Conservation (phyloP, 495 filamentous ascomycete genomes). For the Daldinia childiae region DNA sequence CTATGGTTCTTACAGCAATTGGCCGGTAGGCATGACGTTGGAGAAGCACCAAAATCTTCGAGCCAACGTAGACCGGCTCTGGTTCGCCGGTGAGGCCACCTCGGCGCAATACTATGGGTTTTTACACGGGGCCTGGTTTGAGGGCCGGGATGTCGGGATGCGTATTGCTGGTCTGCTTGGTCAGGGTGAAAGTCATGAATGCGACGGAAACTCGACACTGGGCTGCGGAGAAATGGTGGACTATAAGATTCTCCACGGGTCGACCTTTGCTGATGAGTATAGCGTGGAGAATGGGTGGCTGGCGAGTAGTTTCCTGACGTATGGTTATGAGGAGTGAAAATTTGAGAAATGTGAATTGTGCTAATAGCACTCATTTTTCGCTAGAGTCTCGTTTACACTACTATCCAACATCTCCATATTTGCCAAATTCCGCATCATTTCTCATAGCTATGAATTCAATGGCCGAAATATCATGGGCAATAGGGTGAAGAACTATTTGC, state of each 20-base stretch:
- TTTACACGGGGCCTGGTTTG: conserved; percentile 69
- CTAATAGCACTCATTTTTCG: neutral
- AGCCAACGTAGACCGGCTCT: conserved; percentile 71
- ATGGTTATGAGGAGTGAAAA: conserved; percentile 37
- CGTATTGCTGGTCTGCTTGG: conserved; percentile 59
- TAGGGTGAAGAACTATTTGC: conserved; percentile 16
- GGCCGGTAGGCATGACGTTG: conserved; percentile 71
- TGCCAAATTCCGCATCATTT: neutral
- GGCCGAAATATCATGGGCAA: neutral
- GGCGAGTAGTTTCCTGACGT: conserved; percentile 46
- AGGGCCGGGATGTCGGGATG: conserved; percentile 65
- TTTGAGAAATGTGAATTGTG: neutral
- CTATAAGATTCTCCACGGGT: conserved; percentile 45
- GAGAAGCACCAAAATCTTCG: conserved; percentile 78
- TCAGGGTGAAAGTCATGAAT: conserved; percentile 29
- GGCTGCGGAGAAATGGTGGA: conserved; percentile 39
- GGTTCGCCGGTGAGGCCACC: conserved; percentile 78
- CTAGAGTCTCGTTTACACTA: neutral
- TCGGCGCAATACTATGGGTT: conserved; percentile 77
- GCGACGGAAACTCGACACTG: conserved; percentile 42
- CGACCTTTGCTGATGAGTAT: conserved; percentile 39
- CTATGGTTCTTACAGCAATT: conserved; percentile 77
- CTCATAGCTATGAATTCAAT: neutral
- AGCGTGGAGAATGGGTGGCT: conserved; percentile 47
- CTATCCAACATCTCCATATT: neutral